Percentiles rank a stretch among this genome's conserved stretches.
Evolutionary conservation across 2,329 filamentous ascomycete species (phyloP).

Genomic region (Juglanconis sp.): DNA sequence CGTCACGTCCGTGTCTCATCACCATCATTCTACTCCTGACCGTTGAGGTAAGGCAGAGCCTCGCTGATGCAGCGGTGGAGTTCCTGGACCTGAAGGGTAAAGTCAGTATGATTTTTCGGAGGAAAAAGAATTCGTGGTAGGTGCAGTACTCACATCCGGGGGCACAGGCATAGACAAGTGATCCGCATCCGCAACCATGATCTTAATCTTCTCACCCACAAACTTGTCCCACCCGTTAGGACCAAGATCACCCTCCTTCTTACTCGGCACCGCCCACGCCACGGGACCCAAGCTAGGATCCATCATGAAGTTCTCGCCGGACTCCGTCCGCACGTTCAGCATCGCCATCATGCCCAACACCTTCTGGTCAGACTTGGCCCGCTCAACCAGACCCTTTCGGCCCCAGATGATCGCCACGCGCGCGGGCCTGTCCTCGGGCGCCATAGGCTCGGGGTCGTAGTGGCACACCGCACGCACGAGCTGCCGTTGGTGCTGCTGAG

Average conservation of each 20-base stretch:
- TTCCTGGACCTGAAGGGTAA: slow-evolving; percentile 1
- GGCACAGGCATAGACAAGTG: slow-evolving; percentile 16
- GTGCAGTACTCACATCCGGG: slow-evolving; percentile 7
- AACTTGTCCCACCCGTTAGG: slow-evolving; percentile 16
- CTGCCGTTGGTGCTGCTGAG: slow-evolving; percentile 12
- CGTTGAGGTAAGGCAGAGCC: slow-evolving; percentile 10
- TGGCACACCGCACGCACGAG: slow-evolving; percentile 16
- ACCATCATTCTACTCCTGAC: neutral
- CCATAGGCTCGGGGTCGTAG: slow-evolving; percentile 11
- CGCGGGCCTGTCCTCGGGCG: neutral
- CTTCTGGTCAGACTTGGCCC: slow-evolving; percentile 12
- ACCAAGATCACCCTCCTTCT: slow-evolving; percentile 12
- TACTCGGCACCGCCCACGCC: slow-evolving; percentile 12
- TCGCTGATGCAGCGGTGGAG: slow-evolving; percentile 8
- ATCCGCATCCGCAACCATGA: slow-evolving; percentile 9
- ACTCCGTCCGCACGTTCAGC: slow-evolving; percentile 8
- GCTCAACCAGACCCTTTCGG: slow-evolving; percentile 7
- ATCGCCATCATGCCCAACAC: slow-evolving; percentile 13
- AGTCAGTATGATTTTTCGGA: neutral
- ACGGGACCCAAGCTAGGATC: slow-evolving; percentile 12
- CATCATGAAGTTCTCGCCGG: slow-evolving; percentile 15
- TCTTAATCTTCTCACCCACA: slow-evolving; percentile 10
- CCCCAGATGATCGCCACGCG: slow-evolving; percentile 12
- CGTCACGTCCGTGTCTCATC: neutral
- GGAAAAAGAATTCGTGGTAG: neutral